Evolutionary conservation across 495 filamentous ascomycete genomes (phyloP).

Genomic region (Aspergillus asperescens): DNA sequence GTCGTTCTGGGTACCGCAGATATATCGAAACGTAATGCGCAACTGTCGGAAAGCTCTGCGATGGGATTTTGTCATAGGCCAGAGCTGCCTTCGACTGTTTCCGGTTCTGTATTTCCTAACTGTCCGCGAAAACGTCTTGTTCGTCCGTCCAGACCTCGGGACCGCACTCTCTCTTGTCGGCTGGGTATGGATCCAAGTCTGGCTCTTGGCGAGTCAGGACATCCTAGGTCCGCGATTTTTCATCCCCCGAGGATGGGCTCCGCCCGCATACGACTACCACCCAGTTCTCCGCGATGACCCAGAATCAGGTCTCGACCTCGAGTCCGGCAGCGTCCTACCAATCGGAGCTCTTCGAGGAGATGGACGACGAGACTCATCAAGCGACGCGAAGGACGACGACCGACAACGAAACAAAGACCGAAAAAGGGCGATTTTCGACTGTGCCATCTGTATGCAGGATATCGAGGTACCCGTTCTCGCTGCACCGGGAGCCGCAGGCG

Average conservation of each 20-base stretch:
- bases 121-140: slow-evolving; percentile 67
- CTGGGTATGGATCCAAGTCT: slow-evolving; percentile 93
- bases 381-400: slow-evolving; percentile 37
- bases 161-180: slow-evolving; percentile 58
- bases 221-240: slow-evolving; percentile 81
- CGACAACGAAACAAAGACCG: slow-evolving; percentile 37
- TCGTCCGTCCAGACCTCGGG: slow-evolving; percentile 62
- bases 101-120: slow-evolving; percentile 82
- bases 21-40: slow-evolving; percentile 80
- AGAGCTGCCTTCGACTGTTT: slow-evolving; percentile 67
- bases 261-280: slow-evolving; percentile 93
- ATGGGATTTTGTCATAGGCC: slow-evolving; percentile 83
- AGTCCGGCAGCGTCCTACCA: slow-evolving; percentile 63
- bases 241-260: slow-evolving; percentile 62
- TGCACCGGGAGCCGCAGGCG: slow-evolving; percentile 43
- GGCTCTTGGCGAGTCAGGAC: slow-evolving; percentile 70
- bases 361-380: slow-evolving; percentile 33
- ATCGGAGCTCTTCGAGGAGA: slow-evolving; percentile 56
- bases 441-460: slow-evolving; percentile 88
- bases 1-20: slow-evolving; percentile 88
- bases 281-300: slow-evolving; percentile 69
- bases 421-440: slow-evolving; percentile 69
- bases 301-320: slow-evolving; percentile 55
- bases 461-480: slow-evolving; percentile 81
- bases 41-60: slow-evolving; percentile 84